These are phyloP conservation scores for Coniferiporia sulphurascens DNA, from an alignment of 1,284 basidiomycete genomes.

Conservation along the genomic window DNA sequence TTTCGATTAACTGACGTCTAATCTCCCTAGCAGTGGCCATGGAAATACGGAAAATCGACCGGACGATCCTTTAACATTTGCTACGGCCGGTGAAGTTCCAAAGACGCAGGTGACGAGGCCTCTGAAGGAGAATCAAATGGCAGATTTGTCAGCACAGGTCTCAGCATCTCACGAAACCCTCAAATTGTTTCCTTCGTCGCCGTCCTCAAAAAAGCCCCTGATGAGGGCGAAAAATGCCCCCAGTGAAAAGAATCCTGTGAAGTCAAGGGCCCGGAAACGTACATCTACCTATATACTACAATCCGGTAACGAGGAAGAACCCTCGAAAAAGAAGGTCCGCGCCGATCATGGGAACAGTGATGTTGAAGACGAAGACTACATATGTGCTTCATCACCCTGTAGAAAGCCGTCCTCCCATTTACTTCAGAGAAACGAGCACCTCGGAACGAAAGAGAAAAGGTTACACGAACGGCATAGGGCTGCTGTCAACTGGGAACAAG, in stretches of 20 bases:
- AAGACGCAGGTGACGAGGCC: neutral
- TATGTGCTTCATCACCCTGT: neutral
- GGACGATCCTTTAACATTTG: no score
- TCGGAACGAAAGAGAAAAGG: slow-evolving; percentile 20
- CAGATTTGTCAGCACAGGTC: no score
- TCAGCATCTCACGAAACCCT: neutral
- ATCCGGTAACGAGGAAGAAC: neutral
- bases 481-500: slow-evolving; percentile 5
- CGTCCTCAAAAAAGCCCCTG: slow-evolving; percentile 1
- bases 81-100: no score
- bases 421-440: slow-evolving; percentile 20
- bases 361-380: neutral
- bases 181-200: slow-evolving; percentile 4
- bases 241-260: neutral
- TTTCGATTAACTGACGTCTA: no score
- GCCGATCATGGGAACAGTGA: neutral
- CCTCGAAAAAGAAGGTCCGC: slow-evolving; percentile 4
- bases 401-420: neutral
- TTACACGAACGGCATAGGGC: slow-evolving; percentile 12
- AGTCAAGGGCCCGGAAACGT: neutral
- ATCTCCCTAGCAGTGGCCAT: no score
- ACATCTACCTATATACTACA: neutral
- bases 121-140: neutral
- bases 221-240: slow-evolving; percentile 10
- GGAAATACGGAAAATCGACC: no score